Base-by-base conservation (phyloP, 768 basidiomycete species). In the Collybia nuda region DNA sequence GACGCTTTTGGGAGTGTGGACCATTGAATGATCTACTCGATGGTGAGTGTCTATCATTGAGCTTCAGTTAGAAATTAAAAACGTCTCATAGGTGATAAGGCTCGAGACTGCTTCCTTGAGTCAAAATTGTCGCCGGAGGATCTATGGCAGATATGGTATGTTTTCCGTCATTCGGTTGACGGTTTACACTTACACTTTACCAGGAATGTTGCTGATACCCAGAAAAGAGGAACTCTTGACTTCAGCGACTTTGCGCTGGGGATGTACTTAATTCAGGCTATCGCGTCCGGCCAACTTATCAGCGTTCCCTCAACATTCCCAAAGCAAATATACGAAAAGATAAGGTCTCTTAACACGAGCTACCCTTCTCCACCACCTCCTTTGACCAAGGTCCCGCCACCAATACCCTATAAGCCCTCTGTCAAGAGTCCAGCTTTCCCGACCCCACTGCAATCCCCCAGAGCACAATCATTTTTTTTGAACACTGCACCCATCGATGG, bases 181-280 rank as follows among this genome's bases (percentile, higher is more conserved):
- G 14, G 23, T 12, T 36, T 50, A 44, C 28, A 47, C 28, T 18
- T 35, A 28, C 24, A 42, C 46, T 2, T 11, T 11, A 9, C 1
- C 51, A 86, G 84, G 79, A 79, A 78, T 48, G 72, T 89, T 36
- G 77, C 83, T 19, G 86, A 89, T 62, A 79, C 76, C 7, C 74
- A 77, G 45, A 68, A 74, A 28, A 72, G 81, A 29, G 86, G 85
- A 5, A 69, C 75, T 2, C 77, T 91, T 9, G 85, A 88, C 57
- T 70, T 77, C 6, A 66, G 77, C 23, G 86, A 89, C 52, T 91
- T 91, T 62, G 79, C 81, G 29, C 69, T 90, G 51, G 87, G 81
- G 32, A 82, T 86, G 80, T 83, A 82, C 62, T 77, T 87, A 50
- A 81, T 89, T 36, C 64, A 71, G 32, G 65, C 65, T n/a, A 50